Conservation (phyloP, 129 eudicot genomes). For the Centella asiatica region DNA sequence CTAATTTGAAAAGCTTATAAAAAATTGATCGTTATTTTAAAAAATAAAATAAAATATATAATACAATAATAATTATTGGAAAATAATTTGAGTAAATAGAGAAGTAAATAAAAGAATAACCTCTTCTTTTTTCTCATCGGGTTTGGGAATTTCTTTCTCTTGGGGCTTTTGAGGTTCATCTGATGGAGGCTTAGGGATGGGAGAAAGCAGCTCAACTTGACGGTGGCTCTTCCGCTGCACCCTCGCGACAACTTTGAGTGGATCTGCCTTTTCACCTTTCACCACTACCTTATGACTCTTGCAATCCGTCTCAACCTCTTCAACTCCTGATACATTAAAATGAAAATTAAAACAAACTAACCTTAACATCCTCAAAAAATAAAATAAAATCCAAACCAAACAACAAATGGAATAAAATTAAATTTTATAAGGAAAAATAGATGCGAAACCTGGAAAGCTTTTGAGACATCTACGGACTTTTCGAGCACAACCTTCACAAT, state of each 20-base stretch:
- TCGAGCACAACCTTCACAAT: slow-evolving; percentile 67
- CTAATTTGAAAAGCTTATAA: not conserved
- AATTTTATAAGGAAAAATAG: not conserved
- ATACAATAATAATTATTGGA: too few relatives aligned
- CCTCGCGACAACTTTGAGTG: slow-evolving; percentile 44
- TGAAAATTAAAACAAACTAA: not conserved
- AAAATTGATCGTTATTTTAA: too few relatives aligned
- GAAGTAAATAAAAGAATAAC: slow-evolving; percentile 19
- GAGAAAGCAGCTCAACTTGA: slow-evolving; percentile 57
- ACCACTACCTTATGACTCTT: slow-evolving; percentile 48
- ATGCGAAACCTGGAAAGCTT: slow-evolving; percentile 44
- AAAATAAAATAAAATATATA: too few relatives aligned
- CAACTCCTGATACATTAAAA: slow-evolving; percentile 31
- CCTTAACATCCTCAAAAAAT: not conserved
- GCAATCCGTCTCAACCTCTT: slow-evolving; percentile 53
- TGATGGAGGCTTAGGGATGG: slow-evolving; percentile 59
- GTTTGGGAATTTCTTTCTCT: slow-evolving; percentile 8
- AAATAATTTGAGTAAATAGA: too few relatives aligned
- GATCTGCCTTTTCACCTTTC: slow-evolving; percentile 65
- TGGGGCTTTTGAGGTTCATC: slow-evolving; percentile 52
- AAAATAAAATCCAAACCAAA: not conserved
- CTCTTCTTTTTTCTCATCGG: too few relatives aligned
- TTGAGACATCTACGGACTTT: slow-evolving; percentile 56
- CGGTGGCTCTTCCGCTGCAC: slow-evolving; percentile 60
- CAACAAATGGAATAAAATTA: not conserved